Evolutionary conservation across 495 filamentous ascomycete species (phyloP).

Genomic region (Penicillium longicatenatum): DNA sequence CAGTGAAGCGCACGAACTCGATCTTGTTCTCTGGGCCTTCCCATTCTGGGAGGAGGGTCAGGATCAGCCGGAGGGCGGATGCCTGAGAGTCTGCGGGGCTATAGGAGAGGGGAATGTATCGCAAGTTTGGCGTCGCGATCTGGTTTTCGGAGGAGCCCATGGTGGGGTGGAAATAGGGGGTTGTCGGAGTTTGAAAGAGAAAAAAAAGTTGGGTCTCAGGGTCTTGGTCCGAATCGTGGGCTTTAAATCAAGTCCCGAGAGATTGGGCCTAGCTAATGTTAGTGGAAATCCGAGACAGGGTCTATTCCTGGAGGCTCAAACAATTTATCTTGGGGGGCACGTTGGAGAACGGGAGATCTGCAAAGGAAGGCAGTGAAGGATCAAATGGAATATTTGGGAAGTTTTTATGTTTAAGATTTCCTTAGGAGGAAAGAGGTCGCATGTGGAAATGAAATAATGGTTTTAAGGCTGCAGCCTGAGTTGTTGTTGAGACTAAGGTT

Average conservation of each 20-base stretch:
- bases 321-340: slow-evolving; percentile 5
- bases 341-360: slow-evolving; percentile 17
- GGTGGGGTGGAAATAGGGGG: slow-evolving; percentile 13
- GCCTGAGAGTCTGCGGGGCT: slow-evolving; percentile 70
- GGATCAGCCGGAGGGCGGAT: slow-evolving; percentile 76
- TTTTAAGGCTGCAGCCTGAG: slow-evolving; percentile 1
- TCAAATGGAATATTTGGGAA: neutral
- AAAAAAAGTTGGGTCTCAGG: slow-evolving; percentile 1
- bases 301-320: slow-evolving; percentile 1
- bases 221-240: neutral
- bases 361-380: slow-evolving; percentile 1
- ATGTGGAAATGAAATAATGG: neutral
- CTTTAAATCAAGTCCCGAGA: slow-evolving; percentile 6
- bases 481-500: slow-evolving; percentile 7
- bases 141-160: slow-evolving; percentile 37
- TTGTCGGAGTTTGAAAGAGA: neutral
- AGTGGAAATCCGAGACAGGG: slow-evolving; percentile 11
- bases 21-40: slow-evolving; percentile 70
- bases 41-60: slow-evolving; percentile 85
- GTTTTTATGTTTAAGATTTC: neutral
- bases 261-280: slow-evolving; percentile 3
- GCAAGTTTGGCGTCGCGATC: slow-evolving; percentile 32
- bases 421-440: slow-evolving; percentile 10
- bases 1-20: slow-evolving; percentile 88
- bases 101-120: slow-evolving; percentile 74